A percentile compares a stretch with the other conserved stretches of the same genome.
Conservation (phyloP, 2,329 filamentous ascomycete species). For the Hypoxylon sp. region DNA sequence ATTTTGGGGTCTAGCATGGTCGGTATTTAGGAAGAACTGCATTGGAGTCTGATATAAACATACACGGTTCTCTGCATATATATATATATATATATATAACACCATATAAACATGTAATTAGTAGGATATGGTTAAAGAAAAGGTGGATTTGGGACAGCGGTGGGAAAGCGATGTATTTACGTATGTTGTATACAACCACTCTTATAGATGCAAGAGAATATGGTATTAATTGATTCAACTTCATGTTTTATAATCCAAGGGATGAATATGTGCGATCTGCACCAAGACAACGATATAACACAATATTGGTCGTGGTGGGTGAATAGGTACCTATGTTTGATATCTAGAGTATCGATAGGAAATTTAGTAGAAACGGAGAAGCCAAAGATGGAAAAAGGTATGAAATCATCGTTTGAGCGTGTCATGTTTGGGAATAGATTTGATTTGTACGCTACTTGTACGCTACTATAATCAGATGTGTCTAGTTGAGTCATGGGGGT, state of each 20-base stretch:
- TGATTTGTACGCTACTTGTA: not conserved
- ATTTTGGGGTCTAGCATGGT: conserved; percentile 33
- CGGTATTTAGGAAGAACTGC: conserved; percentile 24
- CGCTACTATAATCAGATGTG: not conserved
- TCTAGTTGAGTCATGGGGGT: not conserved
- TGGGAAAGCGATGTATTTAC: conserved; percentile 19
- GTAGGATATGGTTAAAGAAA: conserved; percentile 1
- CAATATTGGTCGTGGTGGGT: not conserved
- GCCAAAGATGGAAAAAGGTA: not conserved
- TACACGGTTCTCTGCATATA: conserved; percentile 16
- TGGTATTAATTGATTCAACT: conserved; percentile 4
- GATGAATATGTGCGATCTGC: not conserved
- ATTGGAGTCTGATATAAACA: conserved; percentile 37
- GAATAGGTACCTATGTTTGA: not conserved
- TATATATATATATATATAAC: conserved; percentile 33
- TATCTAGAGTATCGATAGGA: not conserved
- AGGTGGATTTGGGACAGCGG: conserved; percentile 7
- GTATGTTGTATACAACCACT: conserved; percentile 14
- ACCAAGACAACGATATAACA: not conserved
- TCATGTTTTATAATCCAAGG: not conserved
- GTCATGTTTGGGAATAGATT: not conserved
- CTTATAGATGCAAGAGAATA: conserved; percentile 14
- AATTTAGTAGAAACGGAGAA: not conserved
- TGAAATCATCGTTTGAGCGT: not conserved
- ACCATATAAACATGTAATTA: conserved; percentile 35